Evolutionary conservation across 805 yeast genomes (phyloP).

Genomic region (Saturnispora gosingensis): DNA sequence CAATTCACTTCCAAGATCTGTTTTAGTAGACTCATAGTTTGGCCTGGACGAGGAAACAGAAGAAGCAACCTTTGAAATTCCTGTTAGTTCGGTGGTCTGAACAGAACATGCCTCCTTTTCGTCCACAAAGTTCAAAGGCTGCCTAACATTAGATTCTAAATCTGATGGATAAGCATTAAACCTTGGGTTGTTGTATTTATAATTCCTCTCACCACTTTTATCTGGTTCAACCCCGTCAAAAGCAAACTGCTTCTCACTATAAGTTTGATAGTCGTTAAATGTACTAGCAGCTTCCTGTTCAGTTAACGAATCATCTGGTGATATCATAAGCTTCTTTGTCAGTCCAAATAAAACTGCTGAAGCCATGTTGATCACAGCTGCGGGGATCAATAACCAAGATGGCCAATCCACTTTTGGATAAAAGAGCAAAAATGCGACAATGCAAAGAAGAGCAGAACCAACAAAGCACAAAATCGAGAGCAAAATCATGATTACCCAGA

Average conservation of each 20-base stretch:
- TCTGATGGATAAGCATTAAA: background rate
- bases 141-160: conserved; percentile 1
- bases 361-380: conserved; percentile 48
- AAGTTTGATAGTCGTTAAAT: background rate
- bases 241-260: background rate
- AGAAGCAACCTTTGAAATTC: background rate
- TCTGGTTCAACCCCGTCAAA: background rate
- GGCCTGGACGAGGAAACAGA: background rate
- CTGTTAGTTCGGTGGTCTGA: background rate
- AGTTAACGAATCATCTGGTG: background rate
- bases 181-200: background rate
- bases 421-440: conserved; percentile 48
- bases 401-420: conserved; percentile 62
- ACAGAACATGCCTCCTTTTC: background rate
- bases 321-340: conserved; percentile 21
- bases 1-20: background rate
- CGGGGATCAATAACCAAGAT: conserved; percentile 63
- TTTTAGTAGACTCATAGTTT: background rate
- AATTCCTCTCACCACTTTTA: background rate
- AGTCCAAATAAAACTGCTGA: conserved; percentile 42
- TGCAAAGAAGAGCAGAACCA: conserved; percentile 43
- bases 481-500: conserved; percentile 36
- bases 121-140: background rate
- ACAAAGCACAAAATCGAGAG: conserved; percentile 42
- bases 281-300: background rate